A percentile compares a stretch with the other conserved stretches of the same genome.
phyloP scores from a whole-genome alignment of 2,329 filamentous ascomycete species.

The Ophiosphaerella korrae region DNA sequence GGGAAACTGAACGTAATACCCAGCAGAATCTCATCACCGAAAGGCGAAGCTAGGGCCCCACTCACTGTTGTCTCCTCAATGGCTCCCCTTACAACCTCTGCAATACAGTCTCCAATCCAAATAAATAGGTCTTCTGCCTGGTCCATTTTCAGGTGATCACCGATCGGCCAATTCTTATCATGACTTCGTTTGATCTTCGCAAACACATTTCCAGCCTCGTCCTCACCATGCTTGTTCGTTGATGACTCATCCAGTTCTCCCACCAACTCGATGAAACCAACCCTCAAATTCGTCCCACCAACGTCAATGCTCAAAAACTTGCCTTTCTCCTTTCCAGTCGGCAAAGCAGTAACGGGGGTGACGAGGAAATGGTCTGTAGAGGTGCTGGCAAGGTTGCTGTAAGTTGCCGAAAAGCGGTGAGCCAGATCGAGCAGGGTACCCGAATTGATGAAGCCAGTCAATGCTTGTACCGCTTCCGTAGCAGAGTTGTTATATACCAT shows the following conservation, averaged over 20 bases:
- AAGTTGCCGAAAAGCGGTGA: constrained; percentile 43
- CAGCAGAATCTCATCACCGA: constrained; percentile 59
- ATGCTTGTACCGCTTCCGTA: constrained; percentile 28
- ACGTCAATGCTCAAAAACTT: constrained; percentile 54
- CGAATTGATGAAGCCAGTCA: constrained; percentile 42
- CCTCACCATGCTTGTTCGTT: constrained; percentile 12
- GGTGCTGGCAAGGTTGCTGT: constrained; percentile 36
- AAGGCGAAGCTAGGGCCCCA: constrained; percentile 29
- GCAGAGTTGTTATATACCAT: constrained; percentile 7
- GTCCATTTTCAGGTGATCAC: constrained; percentile 73
- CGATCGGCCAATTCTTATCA: constrained; percentile 76
- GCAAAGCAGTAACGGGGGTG: constrained; percentile 48
- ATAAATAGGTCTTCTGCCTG: constrained; percentile 75
- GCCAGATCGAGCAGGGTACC: constrained; percentile 41
- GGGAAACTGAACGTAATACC: constrained; percentile 75
- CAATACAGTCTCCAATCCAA: constrained; percentile 83
- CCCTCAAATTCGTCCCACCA: constrained; percentile 71
- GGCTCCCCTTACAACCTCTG: constrained; percentile 69
- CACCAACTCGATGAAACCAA: constrained; percentile 68
- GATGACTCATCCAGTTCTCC: constrained; percentile 47
- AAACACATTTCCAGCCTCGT: constrained; percentile 21
- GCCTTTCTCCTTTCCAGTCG: constrained; percentile 69
- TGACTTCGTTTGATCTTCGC: constrained; percentile 62
- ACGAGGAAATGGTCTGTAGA: constrained; percentile 49
- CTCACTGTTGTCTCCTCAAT: constrained; percentile 43